Base-by-base conservation (phyloP, 179 eudicot species). In the Silene coronaria region DNA sequence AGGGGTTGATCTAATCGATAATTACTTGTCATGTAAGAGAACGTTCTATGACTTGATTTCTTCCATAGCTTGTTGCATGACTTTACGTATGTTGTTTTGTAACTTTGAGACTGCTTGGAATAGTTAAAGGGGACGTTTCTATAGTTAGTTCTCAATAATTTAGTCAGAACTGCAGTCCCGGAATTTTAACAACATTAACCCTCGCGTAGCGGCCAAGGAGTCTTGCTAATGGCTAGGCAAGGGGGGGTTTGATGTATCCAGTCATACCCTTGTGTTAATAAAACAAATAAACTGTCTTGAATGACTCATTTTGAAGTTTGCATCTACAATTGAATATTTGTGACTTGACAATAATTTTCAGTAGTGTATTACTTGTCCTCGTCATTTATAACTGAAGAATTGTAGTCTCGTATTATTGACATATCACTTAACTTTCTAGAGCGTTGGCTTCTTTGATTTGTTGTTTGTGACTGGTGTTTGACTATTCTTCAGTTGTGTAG, bases 1-100 rank as follows among this genome's bases (percentile, higher is more conserved):
- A 95, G 76, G 99, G 99, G 26, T 83, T 96, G 83, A 88, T 96
- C 8, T 96, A 79, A 82, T 53, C 48, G 53, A 21, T 38, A 74
- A 22, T 19, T 27, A 3, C 21, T 53, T 57, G 58, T 30, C 28
- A 38, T 58, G 80, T 69, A 70, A 81, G 72, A 65, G 19, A 42
- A 30, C 9, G n/a, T 22, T 67, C 42, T n/a, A 67, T n/a, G 8
- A 66, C 24, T 30, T 65, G 10, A n/a, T 67, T 11, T 67, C 24
- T 64, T 16, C 68, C 7, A 6, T 42, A 42, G 9, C 8, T 2
- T 42, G 12, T 11, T 6, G 48, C 48, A 42, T 30, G 62, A 26
- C 32, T 17, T 17, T 6, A n/a, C 6, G 2, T 28, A 21, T 34
- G 38, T 5, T 64, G n/a, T 27, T 38, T 38, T 38, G 2, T 19